Evolutionary conservation across 1,284 basidiomycete genomes (phyloP).

Genomic region (Marasmius oreades): DNA sequence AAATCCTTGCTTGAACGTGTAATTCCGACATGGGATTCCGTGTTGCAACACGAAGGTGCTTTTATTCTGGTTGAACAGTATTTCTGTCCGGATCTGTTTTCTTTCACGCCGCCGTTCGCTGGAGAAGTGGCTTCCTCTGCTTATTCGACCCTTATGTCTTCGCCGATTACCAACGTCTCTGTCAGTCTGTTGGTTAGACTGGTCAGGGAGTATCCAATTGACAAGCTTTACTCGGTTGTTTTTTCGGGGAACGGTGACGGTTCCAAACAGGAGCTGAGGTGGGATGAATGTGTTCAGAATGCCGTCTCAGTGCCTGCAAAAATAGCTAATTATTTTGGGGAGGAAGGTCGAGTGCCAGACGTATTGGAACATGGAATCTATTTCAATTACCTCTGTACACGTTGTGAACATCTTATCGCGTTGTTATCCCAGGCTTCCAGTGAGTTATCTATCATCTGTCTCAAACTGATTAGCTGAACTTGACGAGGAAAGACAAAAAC

Average conservation of each 20-base stretch:
- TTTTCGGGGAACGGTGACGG: conserved; percentile 29
- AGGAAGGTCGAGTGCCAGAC: conserved; percentile 33
- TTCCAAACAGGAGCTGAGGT: conserved; percentile 37
- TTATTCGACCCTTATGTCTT: conserved; percentile 57
- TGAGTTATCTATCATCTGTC: not conserved
- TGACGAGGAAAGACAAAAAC: not conserved
- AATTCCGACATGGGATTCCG: conserved; percentile 63
- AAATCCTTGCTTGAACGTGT: conserved; percentile 59
- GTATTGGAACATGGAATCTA: conserved; percentile 51
- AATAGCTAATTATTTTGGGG: conserved; percentile 59
- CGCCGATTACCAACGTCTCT: conserved; percentile 43
- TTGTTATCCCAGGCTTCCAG: conserved; percentile 23
- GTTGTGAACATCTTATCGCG: conserved; percentile 50
- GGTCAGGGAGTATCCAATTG: conserved; percentile 59
- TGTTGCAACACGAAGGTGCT: conserved; percentile 46
- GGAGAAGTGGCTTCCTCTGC: conserved; percentile 55
- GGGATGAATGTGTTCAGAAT: conserved; percentile 70
- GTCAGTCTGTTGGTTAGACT: conserved; percentile 54
- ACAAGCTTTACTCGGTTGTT: conserved; percentile 55
- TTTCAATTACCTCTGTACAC: conserved; percentile 46
- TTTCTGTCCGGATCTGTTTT: conserved; percentile 65
- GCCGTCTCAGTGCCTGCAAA: conserved; percentile 58
- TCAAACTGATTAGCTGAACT: conserved; percentile 17
- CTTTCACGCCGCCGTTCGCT: conserved; percentile 42
- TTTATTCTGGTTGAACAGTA: conserved; percentile 53